phyloP scores from a whole-genome alignment of 306 rosid genomes.

The Prosopis cineraria region DNA sequence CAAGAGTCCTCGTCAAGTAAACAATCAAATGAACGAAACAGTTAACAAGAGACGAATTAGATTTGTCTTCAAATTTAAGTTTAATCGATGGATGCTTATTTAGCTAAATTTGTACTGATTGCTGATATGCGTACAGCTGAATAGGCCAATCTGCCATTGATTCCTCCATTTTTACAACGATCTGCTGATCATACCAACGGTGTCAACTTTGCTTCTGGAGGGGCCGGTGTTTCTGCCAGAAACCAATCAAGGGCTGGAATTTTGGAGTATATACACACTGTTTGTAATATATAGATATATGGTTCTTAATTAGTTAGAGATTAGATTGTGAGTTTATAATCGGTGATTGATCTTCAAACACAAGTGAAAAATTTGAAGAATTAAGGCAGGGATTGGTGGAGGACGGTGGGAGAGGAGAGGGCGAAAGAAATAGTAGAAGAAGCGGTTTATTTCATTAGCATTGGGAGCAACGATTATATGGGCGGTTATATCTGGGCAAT shows the following conservation, averaged over 20 bases:
- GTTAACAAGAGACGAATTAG: neutral
- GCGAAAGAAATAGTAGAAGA: slow-evolving; percentile 47
- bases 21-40: too few relatives aligned
- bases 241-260: slow-evolving; percentile 66
- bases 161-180: slow-evolving; percentile 58
- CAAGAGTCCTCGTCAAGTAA: neutral
- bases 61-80: too few relatives aligned
- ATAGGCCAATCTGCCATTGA: slow-evolving; percentile 56
- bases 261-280: too few relatives aligned
- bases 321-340: neutral
- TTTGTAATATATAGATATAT: too few relatives aligned
- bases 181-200: slow-evolving; percentile 50
- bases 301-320: too few relatives aligned
- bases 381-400: slow-evolving; percentile 43
- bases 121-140: slow-evolving; percentile 44
- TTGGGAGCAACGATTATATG: slow-evolving; percentile 75
- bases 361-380: slow-evolving; percentile 56
- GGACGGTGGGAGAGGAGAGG: slow-evolving; percentile 48
- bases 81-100: too few relatives aligned
- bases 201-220: slow-evolving; percentile 85
- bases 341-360: slow-evolving; percentile 63
- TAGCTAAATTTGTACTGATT: too few relatives aligned
- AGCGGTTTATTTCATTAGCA: slow-evolving; percentile 69
- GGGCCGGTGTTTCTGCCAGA: slow-evolving; percentile 69
- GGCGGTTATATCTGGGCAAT: slow-evolving; percentile 55